Conservation (phyloP, 495 filamentous ascomycete genomes). For the Aspergillus haitiensis region DNA sequence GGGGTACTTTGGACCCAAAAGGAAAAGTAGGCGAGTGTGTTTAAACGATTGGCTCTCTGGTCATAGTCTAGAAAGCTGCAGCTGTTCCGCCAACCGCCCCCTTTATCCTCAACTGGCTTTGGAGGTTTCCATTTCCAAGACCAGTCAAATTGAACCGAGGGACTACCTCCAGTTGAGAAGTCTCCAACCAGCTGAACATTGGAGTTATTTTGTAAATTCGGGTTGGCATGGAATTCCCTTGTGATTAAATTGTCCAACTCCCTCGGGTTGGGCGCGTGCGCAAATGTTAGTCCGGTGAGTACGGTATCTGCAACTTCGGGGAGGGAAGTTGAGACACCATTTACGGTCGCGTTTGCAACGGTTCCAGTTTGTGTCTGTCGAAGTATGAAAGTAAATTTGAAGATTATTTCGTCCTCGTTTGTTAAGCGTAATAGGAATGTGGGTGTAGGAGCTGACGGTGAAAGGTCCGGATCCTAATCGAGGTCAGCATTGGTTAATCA, state of each 20-base stretch:
- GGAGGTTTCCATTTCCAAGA: slow-evolving; percentile 96
- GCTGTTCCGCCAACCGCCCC: slow-evolving; percentile 89
- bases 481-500: slow-evolving; percentile 5
- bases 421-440: slow-evolving; percentile 80
- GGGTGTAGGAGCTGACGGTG: slow-evolving; percentile 55
- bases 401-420: slow-evolving; percentile 87
- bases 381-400: slow-evolving; percentile 88
- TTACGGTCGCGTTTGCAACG: slow-evolving; percentile 44
- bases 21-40: slow-evolving; percentile 85
- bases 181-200: slow-evolving; percentile 93
- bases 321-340: slow-evolving; percentile 50
- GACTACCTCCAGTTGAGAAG: slow-evolving; percentile 74
- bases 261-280: slow-evolving; percentile 77
- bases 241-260: slow-evolving; percentile 94
- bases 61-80: slow-evolving; percentile 98
- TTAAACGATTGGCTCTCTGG: slow-evolving; percentile 81
- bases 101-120: slow-evolving; percentile 76
- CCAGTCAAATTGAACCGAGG: slow-evolving; percentile 90
- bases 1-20: slow-evolving; percentile 85
- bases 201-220: slow-evolving; percentile 94
- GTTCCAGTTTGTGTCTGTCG: slow-evolving; percentile 62
- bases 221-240: slow-evolving; percentile 93
- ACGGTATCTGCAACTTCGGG: slow-evolving; percentile 62
- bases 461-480: slow-evolving; percentile 74
- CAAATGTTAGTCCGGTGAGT: slow-evolving; percentile 88